phyloP scores from a whole-genome alignment of 306 rosid genomes.

The Luffa aegyptiaca region DNA sequence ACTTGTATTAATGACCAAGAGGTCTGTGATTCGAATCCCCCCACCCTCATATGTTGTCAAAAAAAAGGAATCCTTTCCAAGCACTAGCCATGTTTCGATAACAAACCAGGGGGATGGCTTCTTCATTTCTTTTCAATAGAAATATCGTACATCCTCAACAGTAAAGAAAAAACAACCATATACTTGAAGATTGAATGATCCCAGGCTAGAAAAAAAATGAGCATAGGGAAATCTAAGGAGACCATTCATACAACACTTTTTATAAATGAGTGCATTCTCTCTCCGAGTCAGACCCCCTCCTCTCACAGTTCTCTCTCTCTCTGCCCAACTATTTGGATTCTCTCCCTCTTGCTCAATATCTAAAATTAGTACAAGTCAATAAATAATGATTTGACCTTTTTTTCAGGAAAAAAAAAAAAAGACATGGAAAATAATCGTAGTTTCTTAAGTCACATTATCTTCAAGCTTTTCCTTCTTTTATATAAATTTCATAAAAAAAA shows the following conservation, averaged over 20 bases:
- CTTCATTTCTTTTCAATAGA: slow-evolving; percentile 77
- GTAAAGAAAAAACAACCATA: slow-evolving; percentile 4
- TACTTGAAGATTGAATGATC: neutral
- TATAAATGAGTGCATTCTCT: neutral
- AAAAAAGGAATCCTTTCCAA: slow-evolving; percentile 2
- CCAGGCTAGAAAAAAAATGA: neutral
- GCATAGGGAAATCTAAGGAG: neutral
- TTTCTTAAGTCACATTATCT: neutral
- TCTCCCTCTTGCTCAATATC: neutral
- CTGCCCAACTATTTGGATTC: neutral
- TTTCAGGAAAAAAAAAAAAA: neutral
- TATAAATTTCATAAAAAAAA: neutral
- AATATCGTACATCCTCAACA: slow-evolving; percentile 81
- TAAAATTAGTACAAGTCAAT: neutral
- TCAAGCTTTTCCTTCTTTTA: neutral
- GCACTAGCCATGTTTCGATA: slow-evolving; percentile 84
- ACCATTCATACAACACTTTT: neutral
- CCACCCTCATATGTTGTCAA: no score
- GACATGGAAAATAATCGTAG: neutral
- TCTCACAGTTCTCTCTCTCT: neutral
- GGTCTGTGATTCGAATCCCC: no score
- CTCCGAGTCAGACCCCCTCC: neutral
- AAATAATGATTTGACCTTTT: no score
- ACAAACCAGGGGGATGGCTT: slow-evolving; percentile 24
- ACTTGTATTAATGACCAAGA: no score